Conservation (phyloP, 176 grass and related monocot genomes). For the Urochloa ruziziensis region DNA sequence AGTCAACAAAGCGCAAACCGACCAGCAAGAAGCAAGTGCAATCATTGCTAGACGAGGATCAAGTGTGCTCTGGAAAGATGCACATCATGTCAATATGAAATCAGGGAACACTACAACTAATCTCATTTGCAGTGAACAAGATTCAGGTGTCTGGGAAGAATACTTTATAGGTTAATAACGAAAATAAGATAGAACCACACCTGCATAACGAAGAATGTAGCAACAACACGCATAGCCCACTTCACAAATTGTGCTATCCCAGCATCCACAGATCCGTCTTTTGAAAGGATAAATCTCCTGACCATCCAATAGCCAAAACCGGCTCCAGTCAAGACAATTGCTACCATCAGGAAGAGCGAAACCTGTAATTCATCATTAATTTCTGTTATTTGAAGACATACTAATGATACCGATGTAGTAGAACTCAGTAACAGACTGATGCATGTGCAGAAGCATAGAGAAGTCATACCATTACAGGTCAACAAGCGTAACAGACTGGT, state of each 20-base stretch:
- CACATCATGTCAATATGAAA: slow-evolving; percentile 28
- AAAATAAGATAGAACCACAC: slow-evolving; percentile 35
- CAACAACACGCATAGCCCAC: slow-evolving; percentile 88
- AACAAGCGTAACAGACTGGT: neutral
- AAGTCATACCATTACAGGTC: neutral
- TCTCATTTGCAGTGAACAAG: neutral
- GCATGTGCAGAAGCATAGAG: neutral
- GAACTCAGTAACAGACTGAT: neutral
- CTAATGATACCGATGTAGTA: neutral
- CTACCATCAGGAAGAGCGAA: slow-evolving; percentile 74
- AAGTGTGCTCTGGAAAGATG: slow-evolving; percentile 74
- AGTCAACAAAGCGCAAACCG: slow-evolving; percentile 52
- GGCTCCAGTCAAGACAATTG: slow-evolving; percentile 73
- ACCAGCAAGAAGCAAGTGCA: slow-evolving; percentile 58
- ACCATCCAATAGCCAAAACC: slow-evolving; percentile 93
- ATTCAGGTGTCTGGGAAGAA: slow-evolving; percentile 15
- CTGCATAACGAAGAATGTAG: slow-evolving; percentile 74
- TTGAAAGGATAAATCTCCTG: slow-evolving; percentile 77
- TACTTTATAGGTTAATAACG: neutral
- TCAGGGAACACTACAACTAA: neutral
- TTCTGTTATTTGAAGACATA: neutral
- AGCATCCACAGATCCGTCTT: slow-evolving; percentile 81
- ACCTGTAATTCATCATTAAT: slow-evolving; percentile 52
- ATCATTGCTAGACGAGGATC: slow-evolving; percentile 71
- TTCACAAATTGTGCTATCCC: slow-evolving; percentile 86